Percentiles rank a stretch among this genome's conserved stretches.
These are phyloP conservation scores for Aspergillus ibericus DNA, from an alignment of 2,329 filamentous ascomycete genomes.

Conservation along the genomic window DNA sequence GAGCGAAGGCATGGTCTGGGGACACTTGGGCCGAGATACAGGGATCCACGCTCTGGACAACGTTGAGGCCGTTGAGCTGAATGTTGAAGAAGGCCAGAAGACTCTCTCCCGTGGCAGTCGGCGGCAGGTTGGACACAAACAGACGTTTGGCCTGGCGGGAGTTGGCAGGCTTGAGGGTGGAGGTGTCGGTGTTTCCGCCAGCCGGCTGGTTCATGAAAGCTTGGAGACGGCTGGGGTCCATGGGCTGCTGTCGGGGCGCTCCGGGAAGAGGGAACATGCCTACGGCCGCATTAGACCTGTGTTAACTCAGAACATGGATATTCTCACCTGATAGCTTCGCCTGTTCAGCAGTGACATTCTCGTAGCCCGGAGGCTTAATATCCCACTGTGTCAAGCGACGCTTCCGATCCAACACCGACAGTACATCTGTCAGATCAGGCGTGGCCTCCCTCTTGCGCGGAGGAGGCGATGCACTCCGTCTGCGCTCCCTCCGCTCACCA, in stretches of 20 bases:
- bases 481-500: constrained; percentile 54
- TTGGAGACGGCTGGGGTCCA: constrained; percentile 91
- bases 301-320: constrained; percentile 17
- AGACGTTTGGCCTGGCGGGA: constrained; percentile 93
- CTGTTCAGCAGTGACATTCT: constrained; percentile 96
- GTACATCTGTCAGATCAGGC: constrained; percentile 84
- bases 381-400: constrained; percentile 98
- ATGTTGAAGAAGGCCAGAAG: constrained; percentile 89
- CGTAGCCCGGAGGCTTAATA: constrained; percentile 96
- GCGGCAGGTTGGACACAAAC: constrained; percentile 79
- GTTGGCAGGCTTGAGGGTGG: constrained; percentile 87
- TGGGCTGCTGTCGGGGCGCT: constrained; percentile 88
- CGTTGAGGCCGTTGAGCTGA: constrained; percentile 94
- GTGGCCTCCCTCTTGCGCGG: constrained; percentile 86
- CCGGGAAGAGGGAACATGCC: constrained; percentile 98
- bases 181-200: constrained; percentile 65
- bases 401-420: constrained; percentile 81
- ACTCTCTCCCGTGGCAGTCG: constrained; percentile 70
- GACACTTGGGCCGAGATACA: constrained; percentile 82
- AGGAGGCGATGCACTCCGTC: constrained; percentile 71
- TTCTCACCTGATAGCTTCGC: constrained; percentile 82
- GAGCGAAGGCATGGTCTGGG: constrained; percentile 74
- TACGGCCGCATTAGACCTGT: constrained; percentile 6
- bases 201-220: constrained; percentile 92
- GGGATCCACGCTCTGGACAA: constrained; percentile 78